phyloP scores from a whole-genome alignment of 768 basidiomycete genomes.

The Agaricus subrufescens region DNA sequence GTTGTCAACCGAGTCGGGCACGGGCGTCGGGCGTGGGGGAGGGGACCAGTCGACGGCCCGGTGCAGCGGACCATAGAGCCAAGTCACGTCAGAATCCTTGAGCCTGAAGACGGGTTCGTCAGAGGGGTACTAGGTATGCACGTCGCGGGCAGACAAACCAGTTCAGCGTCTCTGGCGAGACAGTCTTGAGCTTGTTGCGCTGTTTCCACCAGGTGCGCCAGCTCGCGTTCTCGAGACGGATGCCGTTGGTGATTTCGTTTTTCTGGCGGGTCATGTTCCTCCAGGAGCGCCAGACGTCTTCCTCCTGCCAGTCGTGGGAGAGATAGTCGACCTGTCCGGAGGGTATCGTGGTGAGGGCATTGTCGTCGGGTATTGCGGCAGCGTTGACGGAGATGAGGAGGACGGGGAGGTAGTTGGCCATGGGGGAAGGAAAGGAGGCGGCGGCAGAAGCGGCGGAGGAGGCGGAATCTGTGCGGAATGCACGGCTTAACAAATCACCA shows the following conservation, averaged over 20 bases:
- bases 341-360: constrained; percentile 76
- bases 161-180: constrained; percentile 96
- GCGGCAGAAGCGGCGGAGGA: constrained; percentile 10
- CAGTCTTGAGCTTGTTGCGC: constrained; percentile 90
- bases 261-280: constrained; percentile 97
- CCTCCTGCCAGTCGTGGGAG: constrained; percentile 95
- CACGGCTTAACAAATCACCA: constrained; percentile 4
- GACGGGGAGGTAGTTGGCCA: constrained; percentile 53
- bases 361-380: constrained; percentile 66
- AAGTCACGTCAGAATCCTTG: constrained; percentile 98
- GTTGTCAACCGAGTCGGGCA: constrained; percentile 29
- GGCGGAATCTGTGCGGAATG: background rate
- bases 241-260: constrained; percentile 95
- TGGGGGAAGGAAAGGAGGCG: constrained; percentile 13
- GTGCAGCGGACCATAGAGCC: constrained; percentile 97
- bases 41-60: constrained; percentile 85
- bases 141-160: constrained; percentile 56
- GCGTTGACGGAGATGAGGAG: constrained; percentile 60
- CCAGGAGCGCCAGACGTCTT: constrained; percentile 99
- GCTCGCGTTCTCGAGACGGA: constrained; percentile 93
- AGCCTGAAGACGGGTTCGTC: constrained; percentile 54
- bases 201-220: constrained; percentile 99
- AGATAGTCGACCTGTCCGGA: constrained; percentile 97
- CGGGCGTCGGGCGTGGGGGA: constrained; percentile 49
- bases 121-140: constrained; percentile 1